Conservation (phyloP, 129 eudicot genomes). For the Flaveria ramosissima region DNA sequence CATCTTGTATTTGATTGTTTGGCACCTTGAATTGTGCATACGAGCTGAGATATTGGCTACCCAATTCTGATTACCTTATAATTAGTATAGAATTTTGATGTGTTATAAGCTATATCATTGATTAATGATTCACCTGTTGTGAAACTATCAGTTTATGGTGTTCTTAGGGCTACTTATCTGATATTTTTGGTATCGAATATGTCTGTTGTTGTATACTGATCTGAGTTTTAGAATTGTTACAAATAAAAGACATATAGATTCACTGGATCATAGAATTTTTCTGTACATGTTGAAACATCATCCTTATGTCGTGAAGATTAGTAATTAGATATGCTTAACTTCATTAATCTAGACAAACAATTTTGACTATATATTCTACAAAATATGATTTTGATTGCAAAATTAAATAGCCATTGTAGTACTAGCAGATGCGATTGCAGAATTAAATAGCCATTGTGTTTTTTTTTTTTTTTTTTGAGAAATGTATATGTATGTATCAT, state of each 20-base stretch:
- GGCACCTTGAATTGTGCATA: conserved; percentile 14
- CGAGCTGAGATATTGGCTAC: not conserved
- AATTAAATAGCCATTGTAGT: too few relatives aligned
- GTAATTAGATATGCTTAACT: conserved; percentile 8
- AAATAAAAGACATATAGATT: not conserved
- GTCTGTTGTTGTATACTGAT: not conserved
- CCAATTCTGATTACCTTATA: not conserved
- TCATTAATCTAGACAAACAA: conserved; percentile 6
- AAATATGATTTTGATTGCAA: not conserved
- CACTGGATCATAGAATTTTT: too few relatives aligned
- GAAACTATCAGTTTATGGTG: too few relatives aligned
- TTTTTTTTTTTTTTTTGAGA: too few relatives aligned
- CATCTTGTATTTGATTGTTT: not conserved
- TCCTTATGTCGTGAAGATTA: not conserved
- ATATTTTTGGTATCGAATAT: not conserved
- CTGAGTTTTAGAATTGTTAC: not conserved
- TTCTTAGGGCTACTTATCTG: not conserved
- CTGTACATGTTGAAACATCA: too few relatives aligned
- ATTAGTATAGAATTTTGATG: conserved; percentile 2
- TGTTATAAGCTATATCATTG: not conserved
- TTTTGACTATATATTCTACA: not conserved
- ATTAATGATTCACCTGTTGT: not conserved
- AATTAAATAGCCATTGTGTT: too few relatives aligned
- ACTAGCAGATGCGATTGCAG: too few relatives aligned
- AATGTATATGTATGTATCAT: not conserved